Conservation (phyloP, 768 basidiomycete genomes). For the Tylopilus vinaceipallidus region DNA sequence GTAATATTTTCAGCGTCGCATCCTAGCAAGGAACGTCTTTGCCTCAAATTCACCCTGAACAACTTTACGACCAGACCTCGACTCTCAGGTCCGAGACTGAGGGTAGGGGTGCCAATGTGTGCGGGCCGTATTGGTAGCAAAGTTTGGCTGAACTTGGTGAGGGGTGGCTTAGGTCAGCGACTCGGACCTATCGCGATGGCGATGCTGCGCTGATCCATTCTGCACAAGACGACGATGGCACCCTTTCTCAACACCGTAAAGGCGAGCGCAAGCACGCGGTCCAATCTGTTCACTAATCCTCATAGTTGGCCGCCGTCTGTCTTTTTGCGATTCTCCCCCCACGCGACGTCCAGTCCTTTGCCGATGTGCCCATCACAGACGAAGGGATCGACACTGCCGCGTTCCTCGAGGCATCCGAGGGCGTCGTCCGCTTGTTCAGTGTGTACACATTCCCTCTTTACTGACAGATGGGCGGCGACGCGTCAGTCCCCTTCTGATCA, state of each 20-base stretch:
- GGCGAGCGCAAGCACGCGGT: conserved; percentile 35
- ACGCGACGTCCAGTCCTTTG: conserved; percentile 68
- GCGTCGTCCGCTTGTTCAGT: conserved; percentile 92
- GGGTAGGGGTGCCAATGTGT: no score
- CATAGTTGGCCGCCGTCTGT: not conserved
- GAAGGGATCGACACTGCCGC: conserved; percentile 83
- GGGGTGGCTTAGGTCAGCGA: no score
- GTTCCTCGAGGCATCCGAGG: conserved; percentile 87
- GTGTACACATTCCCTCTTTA: conserved; percentile 21
- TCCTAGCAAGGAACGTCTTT: no score
- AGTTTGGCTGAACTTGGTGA: no score
- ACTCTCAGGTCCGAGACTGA: no score
- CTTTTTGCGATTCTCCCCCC: not conserved
- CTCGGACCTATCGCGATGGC: no score
- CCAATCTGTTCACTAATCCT: no score
- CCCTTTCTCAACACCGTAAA: conserved; percentile 73
- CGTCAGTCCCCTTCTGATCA: not conserved
- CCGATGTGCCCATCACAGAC: conserved; percentile 83
- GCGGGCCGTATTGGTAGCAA: no score
- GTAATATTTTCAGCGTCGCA: no score
- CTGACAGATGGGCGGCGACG: not conserved
- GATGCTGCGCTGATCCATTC: no score
- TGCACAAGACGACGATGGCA: conserved; percentile 47
- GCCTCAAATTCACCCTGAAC: no score
- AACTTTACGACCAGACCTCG: no score